phyloP scores from a whole-genome alignment of 257 asterid genomes.

The Jacaranda copaia region DNA sequence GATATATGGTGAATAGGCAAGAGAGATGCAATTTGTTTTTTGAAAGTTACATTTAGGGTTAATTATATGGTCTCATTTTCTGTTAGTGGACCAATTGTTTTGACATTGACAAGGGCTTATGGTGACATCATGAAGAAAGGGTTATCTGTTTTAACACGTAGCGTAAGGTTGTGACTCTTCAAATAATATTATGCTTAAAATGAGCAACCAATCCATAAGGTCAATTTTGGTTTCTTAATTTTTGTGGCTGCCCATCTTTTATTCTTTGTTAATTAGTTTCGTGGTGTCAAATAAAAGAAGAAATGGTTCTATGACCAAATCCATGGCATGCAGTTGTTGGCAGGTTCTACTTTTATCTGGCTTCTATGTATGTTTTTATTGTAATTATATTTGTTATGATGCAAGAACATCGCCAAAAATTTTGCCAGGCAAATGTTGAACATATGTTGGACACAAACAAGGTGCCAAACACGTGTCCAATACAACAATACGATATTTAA shows the following conservation, averaged over 20 bases:
- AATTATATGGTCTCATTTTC: neutral
- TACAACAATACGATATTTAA: too few relatives aligned
- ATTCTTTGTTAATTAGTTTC: neutral
- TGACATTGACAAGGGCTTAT: neutral
- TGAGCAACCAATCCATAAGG: neutral
- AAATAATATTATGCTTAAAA: neutral
- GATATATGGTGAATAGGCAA: neutral
- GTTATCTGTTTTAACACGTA: neutral
- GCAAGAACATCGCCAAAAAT: too few relatives aligned
- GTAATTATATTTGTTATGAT: too few relatives aligned
- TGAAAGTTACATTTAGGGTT: neutral
- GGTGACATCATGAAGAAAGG: too few relatives aligned
- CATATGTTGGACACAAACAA: too few relatives aligned
- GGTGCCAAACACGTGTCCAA: too few relatives aligned
- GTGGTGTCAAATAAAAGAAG: too few relatives aligned
- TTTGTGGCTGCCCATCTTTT: neutral
- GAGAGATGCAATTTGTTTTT: neutral
- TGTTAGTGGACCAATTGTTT: constrained; percentile 1
- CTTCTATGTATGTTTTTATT: too few relatives aligned
- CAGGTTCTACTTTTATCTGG: too few relatives aligned
- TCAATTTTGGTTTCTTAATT: neutral
- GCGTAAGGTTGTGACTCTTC: neutral
- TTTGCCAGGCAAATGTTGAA: too few relatives aligned
- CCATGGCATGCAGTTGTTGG: too few relatives aligned
- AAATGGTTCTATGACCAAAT: too few relatives aligned